Evolutionary conservation across 768 basidiomycete species (phyloP).

Genomic region (Lentinula guzmanii): DNA sequence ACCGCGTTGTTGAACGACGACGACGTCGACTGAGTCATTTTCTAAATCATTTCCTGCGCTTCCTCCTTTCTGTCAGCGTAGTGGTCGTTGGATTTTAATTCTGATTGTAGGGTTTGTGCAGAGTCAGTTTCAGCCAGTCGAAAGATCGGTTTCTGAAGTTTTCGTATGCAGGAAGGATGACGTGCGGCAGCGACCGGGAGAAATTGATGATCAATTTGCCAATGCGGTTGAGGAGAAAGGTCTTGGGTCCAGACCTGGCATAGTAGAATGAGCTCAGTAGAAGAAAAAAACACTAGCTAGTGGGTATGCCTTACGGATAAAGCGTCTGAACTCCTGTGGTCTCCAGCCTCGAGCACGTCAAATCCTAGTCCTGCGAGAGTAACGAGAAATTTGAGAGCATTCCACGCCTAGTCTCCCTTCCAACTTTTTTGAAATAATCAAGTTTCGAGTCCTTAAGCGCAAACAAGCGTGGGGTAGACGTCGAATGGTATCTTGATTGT

Average conservation of each 20-base stretch:
- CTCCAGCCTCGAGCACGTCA: background rate
- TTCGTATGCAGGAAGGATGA: conserved; percentile 31
- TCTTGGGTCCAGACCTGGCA: background rate
- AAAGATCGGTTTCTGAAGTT: conserved; percentile 25
- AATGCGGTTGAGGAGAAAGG: background rate
- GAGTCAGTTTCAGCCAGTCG: conserved; percentile 4
- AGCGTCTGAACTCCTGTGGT: background rate
- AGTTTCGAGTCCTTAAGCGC: conserved; percentile 25
- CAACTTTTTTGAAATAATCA: conserved; percentile 18
- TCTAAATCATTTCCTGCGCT: background rate
- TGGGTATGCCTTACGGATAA: background rate
- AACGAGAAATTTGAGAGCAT: conserved; percentile 21
- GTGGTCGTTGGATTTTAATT: background rate
- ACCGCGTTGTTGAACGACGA: background rate
- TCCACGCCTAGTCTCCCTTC: conserved; percentile 17
- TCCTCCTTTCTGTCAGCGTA: no score
- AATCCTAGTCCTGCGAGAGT: conserved; percentile 21
- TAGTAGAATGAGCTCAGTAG: no score
- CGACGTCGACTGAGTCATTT: no score
- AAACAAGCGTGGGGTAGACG: conserved; percentile 23
- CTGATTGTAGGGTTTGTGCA: background rate
- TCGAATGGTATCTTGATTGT: conserved; percentile 16
- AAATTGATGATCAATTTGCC: background rate
- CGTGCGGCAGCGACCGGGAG: conserved; percentile 43
- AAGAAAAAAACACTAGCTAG: background rate